Conservation (phyloP, 768 basidiomycete genomes). For the Chalciporus sphaerocephalus region DNA sequence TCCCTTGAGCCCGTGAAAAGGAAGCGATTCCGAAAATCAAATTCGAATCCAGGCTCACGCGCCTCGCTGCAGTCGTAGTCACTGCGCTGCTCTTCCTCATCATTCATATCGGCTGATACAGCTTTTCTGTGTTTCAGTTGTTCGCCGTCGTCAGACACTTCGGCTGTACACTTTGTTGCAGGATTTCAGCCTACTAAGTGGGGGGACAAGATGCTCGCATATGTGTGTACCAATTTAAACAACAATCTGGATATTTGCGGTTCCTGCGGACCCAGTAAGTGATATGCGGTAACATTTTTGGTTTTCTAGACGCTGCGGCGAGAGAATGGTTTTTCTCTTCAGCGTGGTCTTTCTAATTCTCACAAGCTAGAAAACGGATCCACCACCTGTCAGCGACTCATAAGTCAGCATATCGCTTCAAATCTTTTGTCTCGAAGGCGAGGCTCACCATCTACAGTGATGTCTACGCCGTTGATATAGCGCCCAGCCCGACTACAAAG, state of each 20-base stretch:
- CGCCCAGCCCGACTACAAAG: slow-evolving; percentile 40
- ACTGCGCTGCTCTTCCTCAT: background rate
- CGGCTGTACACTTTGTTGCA: too few species aligned
- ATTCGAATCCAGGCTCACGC: too few species aligned
- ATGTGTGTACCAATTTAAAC: background rate
- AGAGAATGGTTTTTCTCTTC: background rate
- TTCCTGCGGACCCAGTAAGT: background rate
- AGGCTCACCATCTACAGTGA: slow-evolving; percentile 39
- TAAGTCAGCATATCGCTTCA: background rate
- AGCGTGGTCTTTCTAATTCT: background rate
- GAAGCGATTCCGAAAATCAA: too few species aligned
- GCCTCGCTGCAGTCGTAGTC: too few species aligned
- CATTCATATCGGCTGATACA: background rate
- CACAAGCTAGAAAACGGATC: slow-evolving; percentile 16
- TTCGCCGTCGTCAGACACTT: background rate
- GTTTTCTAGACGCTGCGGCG: background rate
- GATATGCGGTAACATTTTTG: background rate
- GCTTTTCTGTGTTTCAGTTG: background rate
- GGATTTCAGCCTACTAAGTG: too few species aligned
- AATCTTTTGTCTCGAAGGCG: background rate
- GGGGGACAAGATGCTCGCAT: too few species aligned
- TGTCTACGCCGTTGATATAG: slow-evolving; percentile 42
- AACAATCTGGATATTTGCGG: background rate
- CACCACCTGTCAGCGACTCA: slow-evolving; percentile 15
- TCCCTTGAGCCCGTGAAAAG: too few species aligned